Percentiles rank a stretch among this genome's conserved stretches.
Conservation (phyloP, 139 green algal genomes). For the Chlorella ohadii region DNA sequence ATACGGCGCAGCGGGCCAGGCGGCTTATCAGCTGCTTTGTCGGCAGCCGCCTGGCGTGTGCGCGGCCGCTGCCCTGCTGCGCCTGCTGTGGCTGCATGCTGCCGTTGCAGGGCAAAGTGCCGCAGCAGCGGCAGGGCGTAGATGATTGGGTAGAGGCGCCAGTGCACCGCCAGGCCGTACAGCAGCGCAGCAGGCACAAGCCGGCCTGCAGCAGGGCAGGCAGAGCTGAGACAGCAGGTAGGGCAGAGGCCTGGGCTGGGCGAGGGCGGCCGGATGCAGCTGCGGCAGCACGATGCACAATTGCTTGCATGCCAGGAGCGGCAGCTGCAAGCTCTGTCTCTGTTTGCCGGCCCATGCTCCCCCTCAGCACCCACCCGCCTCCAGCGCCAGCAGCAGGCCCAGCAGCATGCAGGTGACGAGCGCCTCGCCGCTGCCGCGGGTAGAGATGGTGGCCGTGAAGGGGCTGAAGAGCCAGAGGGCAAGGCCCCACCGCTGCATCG, state of each 20-base stretch:
- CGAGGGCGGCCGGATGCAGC: background rate
- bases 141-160: constrained; percentile 93
- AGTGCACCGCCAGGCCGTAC: constrained; percentile 92
- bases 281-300: no score
- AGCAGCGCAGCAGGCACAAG: constrained; percentile 49
- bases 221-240: background rate
- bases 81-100: background rate
- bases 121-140: constrained; percentile 80
- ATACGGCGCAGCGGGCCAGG: no score
- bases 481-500: constrained; percentile 15
- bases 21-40: background rate
- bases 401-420: constrained; percentile 84
- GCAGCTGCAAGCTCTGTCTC: no score
- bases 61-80: background rate
- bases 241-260: background rate
- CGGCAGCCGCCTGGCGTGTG: background rate
- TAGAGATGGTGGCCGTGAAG: constrained; percentile 92
- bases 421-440: constrained; percentile 88
- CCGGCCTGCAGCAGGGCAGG: constrained; percentile 31
- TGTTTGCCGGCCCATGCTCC: no score
- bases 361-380: background rate
- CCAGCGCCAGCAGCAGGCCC: constrained; percentile 62
- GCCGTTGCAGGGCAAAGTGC: constrained; percentile 47
- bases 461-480: constrained; percentile 95
- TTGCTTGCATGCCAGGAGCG: no score